These are phyloP conservation scores for Ustilago hordei DNA, from an alignment of 1,284 basidiomycete genomes.

Conservation along the genomic window DNA sequence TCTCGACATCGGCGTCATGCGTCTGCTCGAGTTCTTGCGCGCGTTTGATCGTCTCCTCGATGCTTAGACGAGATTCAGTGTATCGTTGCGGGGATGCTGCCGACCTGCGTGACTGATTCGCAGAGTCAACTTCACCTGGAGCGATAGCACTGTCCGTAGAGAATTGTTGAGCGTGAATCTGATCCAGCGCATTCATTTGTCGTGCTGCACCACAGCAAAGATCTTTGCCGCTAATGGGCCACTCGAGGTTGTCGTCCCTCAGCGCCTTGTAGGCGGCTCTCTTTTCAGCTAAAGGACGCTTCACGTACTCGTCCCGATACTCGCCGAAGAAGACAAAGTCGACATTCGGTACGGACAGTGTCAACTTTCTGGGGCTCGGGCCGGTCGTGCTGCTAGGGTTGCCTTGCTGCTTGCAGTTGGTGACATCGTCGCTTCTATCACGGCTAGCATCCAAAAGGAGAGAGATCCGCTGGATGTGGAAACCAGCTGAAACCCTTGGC, in stretches of 20 bases:
- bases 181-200: neutral
- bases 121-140: neutral
- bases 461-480: conserved; percentile 43
- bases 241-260: conserved; percentile 50
- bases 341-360: conserved; percentile 45
- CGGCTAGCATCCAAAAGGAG: conserved; percentile 47
- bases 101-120: neutral
- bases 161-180: neutral
- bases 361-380: conserved; percentile 30
- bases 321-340: conserved; percentile 45
- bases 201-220: neutral
- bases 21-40: conserved; percentile 42
- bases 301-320: conserved; percentile 57
- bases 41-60: conserved; percentile 51
- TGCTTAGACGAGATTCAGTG: conserved; percentile 39
- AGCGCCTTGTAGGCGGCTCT: conserved; percentile 59
- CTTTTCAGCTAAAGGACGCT: conserved; percentile 44
- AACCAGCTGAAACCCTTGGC: conserved; percentile 46
- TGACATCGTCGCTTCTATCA: neutral
- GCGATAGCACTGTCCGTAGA: neutral
- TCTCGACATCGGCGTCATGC: neutral
- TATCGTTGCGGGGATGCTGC: conserved; percentile 15
- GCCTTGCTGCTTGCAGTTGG: neutral
- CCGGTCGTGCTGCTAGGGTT: neutral
- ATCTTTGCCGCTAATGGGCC: conserved; percentile 36